These are phyloP conservation scores for Tetrahymena malaccensis DNA, from an alignment of 73 alveolate genomes.

Conservation along the genomic window DNA sequence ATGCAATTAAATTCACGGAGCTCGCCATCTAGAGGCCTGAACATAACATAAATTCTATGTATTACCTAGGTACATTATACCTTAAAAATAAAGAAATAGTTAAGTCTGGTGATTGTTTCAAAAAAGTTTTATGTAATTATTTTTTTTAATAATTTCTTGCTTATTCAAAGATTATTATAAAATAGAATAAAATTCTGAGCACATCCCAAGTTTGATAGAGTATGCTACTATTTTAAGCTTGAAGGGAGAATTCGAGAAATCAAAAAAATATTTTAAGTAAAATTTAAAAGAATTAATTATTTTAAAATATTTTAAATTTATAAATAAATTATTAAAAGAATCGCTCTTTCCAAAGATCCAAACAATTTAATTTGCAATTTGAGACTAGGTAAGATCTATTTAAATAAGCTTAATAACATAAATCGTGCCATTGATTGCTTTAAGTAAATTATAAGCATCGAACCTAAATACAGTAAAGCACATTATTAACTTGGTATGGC, in stretches of 20 bases:
- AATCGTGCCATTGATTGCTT: slow-evolving; percentile 5
- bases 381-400: neutral
- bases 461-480: slow-evolving; percentile 46
- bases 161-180: neutral
- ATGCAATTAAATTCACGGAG: slow-evolving; percentile 2
- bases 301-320: no score
- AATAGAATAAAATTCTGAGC: neutral
- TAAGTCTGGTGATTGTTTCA: neutral
- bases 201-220: neutral
- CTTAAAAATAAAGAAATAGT: neutral
- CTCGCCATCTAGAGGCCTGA: slow-evolving; percentile 1
- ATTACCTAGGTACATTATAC: slow-evolving; percentile 29
- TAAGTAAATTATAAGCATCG: slow-evolving; percentile 38
- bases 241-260: neutral
- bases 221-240: neutral
- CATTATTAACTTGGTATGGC: slow-evolving; percentile 46
- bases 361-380: neutral
- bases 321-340: neutral
- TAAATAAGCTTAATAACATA: neutral
- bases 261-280: neutral
- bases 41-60: slow-evolving; percentile 26
- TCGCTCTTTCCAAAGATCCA: slow-evolving; percentile 18
- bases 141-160: neutral
- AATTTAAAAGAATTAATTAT: no score
- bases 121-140: neutral